Conservation (phyloP, 805 yeast species). For the Zygotorulaspora danielsina region DNA sequence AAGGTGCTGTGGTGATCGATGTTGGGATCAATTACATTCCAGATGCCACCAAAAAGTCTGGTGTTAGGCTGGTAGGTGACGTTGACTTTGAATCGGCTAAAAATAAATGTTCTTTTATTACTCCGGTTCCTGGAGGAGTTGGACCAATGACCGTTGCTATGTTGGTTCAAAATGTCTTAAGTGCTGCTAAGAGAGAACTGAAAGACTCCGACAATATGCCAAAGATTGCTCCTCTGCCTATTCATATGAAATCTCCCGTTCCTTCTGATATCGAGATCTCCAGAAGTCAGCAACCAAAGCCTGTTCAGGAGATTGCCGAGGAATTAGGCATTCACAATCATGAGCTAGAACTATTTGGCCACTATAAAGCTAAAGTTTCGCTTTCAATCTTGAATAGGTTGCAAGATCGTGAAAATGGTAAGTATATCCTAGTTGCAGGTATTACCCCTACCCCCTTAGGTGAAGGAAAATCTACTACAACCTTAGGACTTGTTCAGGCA, state of each 20-base stretch:
- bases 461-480: constrained; percentile 96
- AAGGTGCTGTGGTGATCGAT: constrained; percentile 81
- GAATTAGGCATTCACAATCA: constrained; percentile 75
- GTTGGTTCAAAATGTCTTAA: constrained; percentile 78
- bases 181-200: constrained; percentile 66
- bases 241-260: constrained; percentile 58
- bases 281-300: constrained; percentile 82
- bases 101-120: constrained; percentile 59
- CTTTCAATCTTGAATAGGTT: constrained; percentile 68
- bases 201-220: constrained; percentile 39
- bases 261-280: constrained; percentile 92
- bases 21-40: constrained; percentile 91
- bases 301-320: constrained; percentile 64
- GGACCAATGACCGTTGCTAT: constrained; percentile 99
- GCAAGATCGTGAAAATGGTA: constrained; percentile 59
- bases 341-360: constrained; percentile 87
- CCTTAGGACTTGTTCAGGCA: constrained; percentile 96
- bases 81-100: constrained; percentile 74
- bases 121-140: constrained; percentile 99
- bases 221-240: constrained; percentile 53
- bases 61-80: constrained; percentile 88
- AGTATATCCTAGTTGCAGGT: constrained; percentile 90
- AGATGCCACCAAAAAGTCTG: constrained; percentile 70
- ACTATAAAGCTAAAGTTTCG: constrained; percentile 83
- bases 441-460: constrained; percentile 98